A percentile compares a stretch with the other conserved stretches of the same genome.
phyloP scores from a whole-genome alignment of 257 asterid species.

The Fraxinus americana region DNA sequence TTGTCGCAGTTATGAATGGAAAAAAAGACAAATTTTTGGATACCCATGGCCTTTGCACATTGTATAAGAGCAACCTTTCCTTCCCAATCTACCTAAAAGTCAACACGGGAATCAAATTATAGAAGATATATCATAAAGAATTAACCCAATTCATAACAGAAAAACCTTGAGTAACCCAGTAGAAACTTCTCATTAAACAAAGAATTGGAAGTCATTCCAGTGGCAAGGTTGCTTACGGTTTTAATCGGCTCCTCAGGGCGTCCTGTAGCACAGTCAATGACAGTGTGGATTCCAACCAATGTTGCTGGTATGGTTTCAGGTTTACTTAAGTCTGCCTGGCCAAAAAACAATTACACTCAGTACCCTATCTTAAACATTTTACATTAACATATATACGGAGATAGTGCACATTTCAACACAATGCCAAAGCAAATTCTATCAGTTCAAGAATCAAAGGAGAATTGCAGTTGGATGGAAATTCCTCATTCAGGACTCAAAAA shows the following conservation, averaged over 20 bases:
- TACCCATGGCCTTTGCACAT: conserved; percentile 97
- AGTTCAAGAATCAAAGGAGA: too few relatives aligned
- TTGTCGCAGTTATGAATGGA: conserved; percentile 98
- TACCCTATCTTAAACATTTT: background rate
- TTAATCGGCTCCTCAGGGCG: conserved; percentile 98
- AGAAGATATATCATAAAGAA: conserved; percentile 16
- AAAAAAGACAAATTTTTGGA: conserved; percentile 81
- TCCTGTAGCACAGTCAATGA: conserved; percentile 98
- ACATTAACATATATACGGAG: background rate
- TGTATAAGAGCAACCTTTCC: conserved; percentile 98
- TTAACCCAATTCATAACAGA: background rate
- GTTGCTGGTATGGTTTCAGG: conserved; percentile 98
- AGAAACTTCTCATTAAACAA: conserved; percentile 7
- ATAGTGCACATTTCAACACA: background rate
- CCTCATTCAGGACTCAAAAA: background rate
- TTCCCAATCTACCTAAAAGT: conserved; percentile 99
- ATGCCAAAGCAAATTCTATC: background rate
- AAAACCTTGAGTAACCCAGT: background rate
- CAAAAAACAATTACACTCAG: conserved; percentile 29
- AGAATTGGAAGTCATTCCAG: conserved; percentile 13
- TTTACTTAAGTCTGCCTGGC: conserved; percentile 94
- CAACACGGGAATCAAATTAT: conserved; percentile 29
- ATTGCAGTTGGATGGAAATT: too few relatives aligned
- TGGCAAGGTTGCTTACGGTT: conserved; percentile 58
- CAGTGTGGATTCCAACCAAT: conserved; percentile 86